Evolutionary conservation across 768 basidiomycete species (phyloP).

Genomic region (Psilocybe cubensis): DNA sequence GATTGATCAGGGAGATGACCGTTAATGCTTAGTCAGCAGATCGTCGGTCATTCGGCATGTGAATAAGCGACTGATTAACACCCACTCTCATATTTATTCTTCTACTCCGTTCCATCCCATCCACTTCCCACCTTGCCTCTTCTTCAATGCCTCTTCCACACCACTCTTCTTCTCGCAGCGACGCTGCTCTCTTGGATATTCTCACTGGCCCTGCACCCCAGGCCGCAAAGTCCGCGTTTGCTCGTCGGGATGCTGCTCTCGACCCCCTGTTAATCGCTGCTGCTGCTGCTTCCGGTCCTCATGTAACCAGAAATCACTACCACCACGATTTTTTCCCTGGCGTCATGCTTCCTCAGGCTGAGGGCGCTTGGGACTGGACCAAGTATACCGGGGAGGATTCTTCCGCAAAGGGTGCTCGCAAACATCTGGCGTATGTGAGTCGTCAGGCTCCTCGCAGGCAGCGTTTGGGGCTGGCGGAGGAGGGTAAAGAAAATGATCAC

Average conservation of each 20-base stretch:
- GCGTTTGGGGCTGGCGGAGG: constrained; percentile 43
- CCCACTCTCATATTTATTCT: constrained; percentile 5
- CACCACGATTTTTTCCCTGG: constrained; percentile 79
- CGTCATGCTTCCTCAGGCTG: constrained; percentile 51
- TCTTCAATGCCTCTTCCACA: constrained; percentile 24
- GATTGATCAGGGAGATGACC: neutral
- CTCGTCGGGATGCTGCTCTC: constrained; percentile 70
- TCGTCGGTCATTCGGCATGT: constrained; percentile 20
- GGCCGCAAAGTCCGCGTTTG: constrained; percentile 43
- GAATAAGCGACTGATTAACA: constrained; percentile 18
- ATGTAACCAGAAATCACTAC: constrained; percentile 86
- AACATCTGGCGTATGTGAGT: constrained; percentile 66
- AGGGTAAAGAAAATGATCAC: constrained; percentile 56
- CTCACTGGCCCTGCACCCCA: constrained; percentile 58
- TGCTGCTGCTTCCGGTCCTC: constrained; percentile 72
- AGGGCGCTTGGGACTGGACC: constrained; percentile 62
- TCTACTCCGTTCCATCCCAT: constrained; percentile 17
- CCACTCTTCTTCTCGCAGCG: constrained; percentile 20
- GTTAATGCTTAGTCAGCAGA: constrained; percentile 14
- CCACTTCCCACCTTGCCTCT: constrained; percentile 14
- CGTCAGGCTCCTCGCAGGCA: constrained; percentile 74
- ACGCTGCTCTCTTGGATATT: constrained; percentile 64
- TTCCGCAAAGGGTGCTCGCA: constrained; percentile 40
- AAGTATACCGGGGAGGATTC: constrained; percentile 53
- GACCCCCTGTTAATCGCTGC: constrained; percentile 83